Percentiles rank a stretch among this genome's conserved stretches.
Evolutionary conservation across 192 early-diverging fungal genomes (phyloP).

Genomic region (Cetraspora pellucida): DNA sequence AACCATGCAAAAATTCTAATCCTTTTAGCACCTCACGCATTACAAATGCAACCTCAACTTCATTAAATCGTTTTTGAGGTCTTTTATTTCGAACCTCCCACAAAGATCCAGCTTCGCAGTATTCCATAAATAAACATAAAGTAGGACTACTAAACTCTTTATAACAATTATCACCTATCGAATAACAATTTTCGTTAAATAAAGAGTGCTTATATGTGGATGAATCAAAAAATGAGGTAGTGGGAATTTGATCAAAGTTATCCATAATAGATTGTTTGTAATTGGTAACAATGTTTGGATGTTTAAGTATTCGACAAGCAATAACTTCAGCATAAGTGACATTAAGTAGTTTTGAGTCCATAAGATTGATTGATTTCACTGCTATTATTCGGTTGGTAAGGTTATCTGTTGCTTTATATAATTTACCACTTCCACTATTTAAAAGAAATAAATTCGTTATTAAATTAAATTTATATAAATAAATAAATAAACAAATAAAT

Average conservation of each 20-base stretch:
- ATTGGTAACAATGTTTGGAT: conserved; percentile 24
- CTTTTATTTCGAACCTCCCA: conserved; percentile 14
- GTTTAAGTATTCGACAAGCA: conserved; percentile 2
- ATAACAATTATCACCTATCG: background rate
- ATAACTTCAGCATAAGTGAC: conserved; percentile 26
- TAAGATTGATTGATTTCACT: conserved; percentile 1
- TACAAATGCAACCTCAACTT: conserved; percentile 45
- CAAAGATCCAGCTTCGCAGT: conserved; percentile 14
- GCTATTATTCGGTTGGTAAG: background rate
- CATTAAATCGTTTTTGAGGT: conserved; percentile 34
- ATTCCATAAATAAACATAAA: conserved; percentile 32
- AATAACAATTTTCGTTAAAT: background rate
- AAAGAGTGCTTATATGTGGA: background rate
- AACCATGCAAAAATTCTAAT: conserved; percentile 44
- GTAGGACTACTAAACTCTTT: background rate
- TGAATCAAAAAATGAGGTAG: background rate
- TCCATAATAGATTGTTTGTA: conserved; percentile 16
- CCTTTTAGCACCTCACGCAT: conserved; percentile 43
- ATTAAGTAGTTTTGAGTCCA: conserved; percentile 22
- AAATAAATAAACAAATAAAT: no score
- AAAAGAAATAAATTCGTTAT: background rate
- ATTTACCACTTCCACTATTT: conserved; percentile 12
- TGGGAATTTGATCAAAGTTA: background rate
- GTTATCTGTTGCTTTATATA: conserved; percentile 25
- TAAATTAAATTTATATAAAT: no score